Conservation (phyloP, 805 yeast genomes). For the Jamesozyma hellenica region DNA sequence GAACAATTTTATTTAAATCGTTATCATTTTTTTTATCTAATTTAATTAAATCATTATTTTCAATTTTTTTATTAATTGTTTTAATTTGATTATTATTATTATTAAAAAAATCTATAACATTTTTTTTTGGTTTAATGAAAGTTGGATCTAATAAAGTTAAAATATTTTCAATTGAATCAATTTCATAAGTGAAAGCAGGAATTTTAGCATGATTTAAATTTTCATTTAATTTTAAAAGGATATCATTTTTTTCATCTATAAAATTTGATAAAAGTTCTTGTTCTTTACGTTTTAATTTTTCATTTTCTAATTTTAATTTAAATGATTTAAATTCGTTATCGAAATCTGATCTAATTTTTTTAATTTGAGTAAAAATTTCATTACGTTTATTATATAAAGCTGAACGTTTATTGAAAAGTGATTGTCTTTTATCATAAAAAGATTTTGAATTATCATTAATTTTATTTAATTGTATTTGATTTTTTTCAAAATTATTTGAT, state of each 20-base stretch:
- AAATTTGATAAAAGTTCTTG: constrained; percentile 40
- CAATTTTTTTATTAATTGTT: constrained; percentile 44
- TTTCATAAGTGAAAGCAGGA: constrained; percentile 80
- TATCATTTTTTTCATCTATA: constrained; percentile 40
- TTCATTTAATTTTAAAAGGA: constrained; percentile 54
- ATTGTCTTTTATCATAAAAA: constrained; percentile 55
- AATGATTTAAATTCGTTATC: constrained; percentile 67
- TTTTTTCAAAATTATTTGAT: constrained; percentile 55
- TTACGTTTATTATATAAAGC: constrained; percentile 60
- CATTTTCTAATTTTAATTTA: constrained; percentile 57
- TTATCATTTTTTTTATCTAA: constrained; percentile 46
- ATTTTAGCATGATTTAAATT: constrained; percentile 60
- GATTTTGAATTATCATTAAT: constrained; percentile 51
- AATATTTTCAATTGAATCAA: constrained; percentile 63
- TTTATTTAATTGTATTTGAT: constrained; percentile 60
- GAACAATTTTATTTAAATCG: constrained; percentile 38
- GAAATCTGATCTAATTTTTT: constrained; percentile 60
- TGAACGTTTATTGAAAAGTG: constrained; percentile 53
- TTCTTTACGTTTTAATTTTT: constrained; percentile 57
- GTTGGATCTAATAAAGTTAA: constrained; percentile 70
- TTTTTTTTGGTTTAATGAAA: constrained; percentile 47
- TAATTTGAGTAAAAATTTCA: constrained; percentile 54
- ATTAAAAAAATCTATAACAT: constrained; percentile 20
- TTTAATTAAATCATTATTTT: constrained; percentile 47
- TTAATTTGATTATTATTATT: constrained; percentile 25